Base-by-base conservation (phyloP, 441 rosid species). In the Monsonia emarginata region DNA sequence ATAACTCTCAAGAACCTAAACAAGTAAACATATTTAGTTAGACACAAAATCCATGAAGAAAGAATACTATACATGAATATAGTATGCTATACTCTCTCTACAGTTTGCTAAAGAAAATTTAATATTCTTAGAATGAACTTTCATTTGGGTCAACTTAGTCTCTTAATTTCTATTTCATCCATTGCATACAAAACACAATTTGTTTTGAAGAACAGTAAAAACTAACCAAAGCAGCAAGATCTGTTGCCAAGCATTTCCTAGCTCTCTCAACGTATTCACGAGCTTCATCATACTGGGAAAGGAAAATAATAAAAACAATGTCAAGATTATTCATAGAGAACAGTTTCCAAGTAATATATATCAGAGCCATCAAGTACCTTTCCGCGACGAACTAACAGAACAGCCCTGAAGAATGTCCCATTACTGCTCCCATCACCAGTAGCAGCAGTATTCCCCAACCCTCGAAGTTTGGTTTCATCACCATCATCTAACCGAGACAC, bases 201-300 rank as follows among this genome's bases (percentile, higher is more conserved):
- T 22, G 38, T 6, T 44, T 38, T 4, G n/a, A 21, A 21, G 60
- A 28, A 69, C 52, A 36, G 19, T 72, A 59, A 65, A 64, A 67
- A 82, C 85, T 71, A 68, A 95, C 99, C 97, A 95, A 82, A 63
- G 99, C 99, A 75, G 99, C 98, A 81, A 95, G 98, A 78, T 95
- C 99, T 3, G 99, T 95, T 66, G 98, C 99, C 70, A 95, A 87
- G 82, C 92, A 95, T 79, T 90, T 92, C 78, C 99, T 81, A 64
- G 99, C 97, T 78, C 97, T 85, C 78, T 95, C 99, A 61, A 95
- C 96, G 70, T 88, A 92, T 68, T 84, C 96, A 24, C 91, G 94
- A 54, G 99, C 99, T 78, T 95, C 99, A 62, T 88, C 96, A 73
- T 90, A 85, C 99, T 95, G 74, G 32, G 31, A 62, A 44, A 64